Evolutionary conservation across 2,329 filamentous ascomycete species (phyloP).

Genomic region (Epichloe brachyelytri): DNA sequence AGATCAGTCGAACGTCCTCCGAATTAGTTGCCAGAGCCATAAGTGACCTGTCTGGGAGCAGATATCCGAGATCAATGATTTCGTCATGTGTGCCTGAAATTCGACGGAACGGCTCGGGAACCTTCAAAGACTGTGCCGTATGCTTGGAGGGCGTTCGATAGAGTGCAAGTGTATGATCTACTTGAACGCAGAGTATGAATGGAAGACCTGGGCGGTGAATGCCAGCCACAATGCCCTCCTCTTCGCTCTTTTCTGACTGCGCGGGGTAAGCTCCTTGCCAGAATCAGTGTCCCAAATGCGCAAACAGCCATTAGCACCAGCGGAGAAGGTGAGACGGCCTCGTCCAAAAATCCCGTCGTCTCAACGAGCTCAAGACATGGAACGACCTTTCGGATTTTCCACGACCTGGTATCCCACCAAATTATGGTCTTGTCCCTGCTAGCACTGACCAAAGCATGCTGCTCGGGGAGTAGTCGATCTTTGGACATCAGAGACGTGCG

Average conservation of each 20-base stretch:
- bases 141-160: conserved; percentile 40
- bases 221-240: conserved; percentile 57
- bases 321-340: conserved; percentile 64
- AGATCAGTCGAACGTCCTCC: conserved; percentile 82
- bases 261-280: conserved; percentile 69
- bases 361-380: conserved; percentile 81
- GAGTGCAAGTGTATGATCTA: conserved; percentile 76
- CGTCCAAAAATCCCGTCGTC: conserved; percentile 62
- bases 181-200: conserved; percentile 70
- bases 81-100: conserved; percentile 97
- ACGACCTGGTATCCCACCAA: conserved; percentile 76
- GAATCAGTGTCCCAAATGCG: conserved; percentile 71
- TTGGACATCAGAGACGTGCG: conserved; percentile 91
- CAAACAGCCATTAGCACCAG: conserved; percentile 69
- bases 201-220: conserved; percentile 52
- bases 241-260: conserved; percentile 47
- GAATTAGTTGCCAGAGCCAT: conserved; percentile 90
- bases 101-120: conserved; percentile 48
- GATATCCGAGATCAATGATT: conserved; percentile 84
- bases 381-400: conserved; percentile 70
- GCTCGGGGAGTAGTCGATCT: conserved; percentile 66
- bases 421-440: conserved; percentile 90
- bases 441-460: conserved; percentile 67
- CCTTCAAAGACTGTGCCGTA: conserved; percentile 20
- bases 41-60: conserved; percentile 66